Percentiles rank a stretch among this genome's conserved stretches.
These are phyloP conservation scores for Colletotrichum chlorophyti DNA, from an alignment of 2,329 filamentous ascomycete species.

Conservation along the genomic window DNA sequence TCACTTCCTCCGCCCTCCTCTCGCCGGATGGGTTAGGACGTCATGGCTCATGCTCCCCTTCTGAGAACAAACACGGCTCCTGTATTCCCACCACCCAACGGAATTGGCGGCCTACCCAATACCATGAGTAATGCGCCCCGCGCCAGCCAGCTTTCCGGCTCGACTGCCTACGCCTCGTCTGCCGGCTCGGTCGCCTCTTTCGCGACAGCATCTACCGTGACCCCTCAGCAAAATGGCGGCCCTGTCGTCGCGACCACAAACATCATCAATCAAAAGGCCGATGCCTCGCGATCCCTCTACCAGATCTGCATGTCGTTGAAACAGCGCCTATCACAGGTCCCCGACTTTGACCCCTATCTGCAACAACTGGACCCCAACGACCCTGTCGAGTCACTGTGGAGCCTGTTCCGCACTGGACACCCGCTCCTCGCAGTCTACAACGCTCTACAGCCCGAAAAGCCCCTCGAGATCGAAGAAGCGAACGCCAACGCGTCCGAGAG, in stretches of 20 bases:
- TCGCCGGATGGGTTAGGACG: conserved; percentile 51
- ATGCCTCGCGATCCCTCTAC: conserved; percentile 89
- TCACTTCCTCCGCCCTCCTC: conserved; percentile 9
- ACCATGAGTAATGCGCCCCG: conserved; percentile 61
- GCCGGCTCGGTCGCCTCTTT: conserved; percentile 60
- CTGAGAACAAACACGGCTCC: conserved; percentile 65
- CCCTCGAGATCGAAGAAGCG: conserved; percentile 70
- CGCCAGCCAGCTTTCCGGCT: conserved; percentile 68
- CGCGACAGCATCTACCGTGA: conserved; percentile 49
- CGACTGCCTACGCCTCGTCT: conserved; percentile 61
- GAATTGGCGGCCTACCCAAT: conserved; percentile 51
- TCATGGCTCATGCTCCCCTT: conserved; percentile 66
- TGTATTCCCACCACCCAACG: conserved; percentile 57
- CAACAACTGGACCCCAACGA: conserved; percentile 73
- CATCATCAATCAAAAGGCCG: conserved; percentile 96
- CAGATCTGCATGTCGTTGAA: conserved; percentile 91
- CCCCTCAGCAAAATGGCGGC: conserved; percentile 55
- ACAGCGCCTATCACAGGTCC: conserved; percentile 81
- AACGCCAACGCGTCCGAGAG: conserved; percentile 63
- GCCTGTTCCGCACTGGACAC: conserved; percentile 81
- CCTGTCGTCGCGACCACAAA: conserved; percentile 82
- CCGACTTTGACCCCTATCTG: conserved; percentile 79
- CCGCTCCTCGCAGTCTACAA: conserved; percentile 92
- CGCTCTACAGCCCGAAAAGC: conserved; percentile 73
- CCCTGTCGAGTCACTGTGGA: conserved; percentile 91